Base-by-base conservation (phyloP, 495 filamentous ascomycete genomes). In the Penicillium coprophilum region DNA sequence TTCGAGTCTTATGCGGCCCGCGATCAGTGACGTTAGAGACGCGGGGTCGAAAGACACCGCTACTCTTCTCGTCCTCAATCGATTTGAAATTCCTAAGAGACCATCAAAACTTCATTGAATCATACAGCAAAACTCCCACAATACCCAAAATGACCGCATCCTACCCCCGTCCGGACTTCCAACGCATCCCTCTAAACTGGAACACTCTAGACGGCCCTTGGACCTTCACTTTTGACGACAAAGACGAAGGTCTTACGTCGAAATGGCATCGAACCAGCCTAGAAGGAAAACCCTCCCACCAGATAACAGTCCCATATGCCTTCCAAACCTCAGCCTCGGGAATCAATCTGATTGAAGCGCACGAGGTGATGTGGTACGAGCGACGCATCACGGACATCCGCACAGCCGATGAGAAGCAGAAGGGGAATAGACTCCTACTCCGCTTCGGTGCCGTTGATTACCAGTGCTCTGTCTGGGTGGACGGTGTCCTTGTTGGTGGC, bases 301-400 rank as follows among this genome's bases (percentile, higher is more conserved):
- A 66, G 5, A 86, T 85, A 56, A 66, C 74, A 39, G 82, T 86
- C 17, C 82, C 82, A 2, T 86, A 79, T 57, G 80, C 77, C 1
- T 86, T 84, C 63, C 83, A 85, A 65, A 73, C 76, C 13, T 75
- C 74, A 8, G 81, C 81, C 0, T 84, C 81, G 1, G 82, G 81
- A 2, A 77, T 86, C 27, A 60, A 75, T 47, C 72, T 83, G 28
- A 72, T 73, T 48, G 76, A 76, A 51, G 82, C 75, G 9, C 83
- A 86, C 64, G 82, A 86, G 63, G 74, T 85, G 1, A 54, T 85
- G 21, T 85, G 82, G 83, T 85, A 86, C 55, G 80, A 85, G 60
- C 71, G 80, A 3, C 56, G 12, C 1, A 71, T 85, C 39, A 58
- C 49, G 0, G 80, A 84, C 51, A 66, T 82, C 34, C 79, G 81